Evolutionary conservation across 1,284 basidiomycete genomes (phyloP), one percentile per base, ranked within the genome.

Genomic region (Sporisorium exsertum): DNA sequence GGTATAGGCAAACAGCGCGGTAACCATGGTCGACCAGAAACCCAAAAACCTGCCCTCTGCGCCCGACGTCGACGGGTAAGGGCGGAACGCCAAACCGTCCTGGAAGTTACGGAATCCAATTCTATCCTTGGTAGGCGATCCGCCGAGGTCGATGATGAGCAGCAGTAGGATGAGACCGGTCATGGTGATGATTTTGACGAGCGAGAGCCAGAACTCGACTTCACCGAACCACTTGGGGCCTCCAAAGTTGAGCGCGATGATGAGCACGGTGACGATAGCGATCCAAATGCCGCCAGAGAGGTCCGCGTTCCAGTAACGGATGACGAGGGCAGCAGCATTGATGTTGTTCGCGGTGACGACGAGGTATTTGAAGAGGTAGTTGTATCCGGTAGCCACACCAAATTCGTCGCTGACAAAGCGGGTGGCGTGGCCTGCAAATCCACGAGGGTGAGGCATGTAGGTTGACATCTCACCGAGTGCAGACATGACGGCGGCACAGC

Each of bases 51-150:
- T 65, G 5, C 87, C 83, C 0, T 86, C 86, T 15, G 58, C 29
- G 0, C 79, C 81, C 1, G 22, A 24, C 12, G 64, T 68, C 3
- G 27, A 27, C 2, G 73, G 73, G 52, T 77, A 77, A 3, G 64
- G 3, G 0, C 61, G 37, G 65, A 77, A 77, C 22, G 78, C 76
- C 18, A 68, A 57, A 18, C 64, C 76, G 52, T 87, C 77, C 53
- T 88, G 82, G 89, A 90, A 91, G 84, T 89, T 87, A 8, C 89
- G 86, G 77, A 90, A 90, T 1, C 89, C 84, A 53, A 91, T 89
- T 3, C 87, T 87, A 64, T 91, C 90, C 56, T 88, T 88, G n/a
- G 88, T 86, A 1, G 91, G 90, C 52, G 90, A 69, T 33, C 78
- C 80, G 1, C 81, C 81, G 10, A 80, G 54, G 58, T 80, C 78